phyloP scores from a whole-genome alignment of 2,329 filamentous ascomycete genomes.

The Verticillium tricorpus region DNA sequence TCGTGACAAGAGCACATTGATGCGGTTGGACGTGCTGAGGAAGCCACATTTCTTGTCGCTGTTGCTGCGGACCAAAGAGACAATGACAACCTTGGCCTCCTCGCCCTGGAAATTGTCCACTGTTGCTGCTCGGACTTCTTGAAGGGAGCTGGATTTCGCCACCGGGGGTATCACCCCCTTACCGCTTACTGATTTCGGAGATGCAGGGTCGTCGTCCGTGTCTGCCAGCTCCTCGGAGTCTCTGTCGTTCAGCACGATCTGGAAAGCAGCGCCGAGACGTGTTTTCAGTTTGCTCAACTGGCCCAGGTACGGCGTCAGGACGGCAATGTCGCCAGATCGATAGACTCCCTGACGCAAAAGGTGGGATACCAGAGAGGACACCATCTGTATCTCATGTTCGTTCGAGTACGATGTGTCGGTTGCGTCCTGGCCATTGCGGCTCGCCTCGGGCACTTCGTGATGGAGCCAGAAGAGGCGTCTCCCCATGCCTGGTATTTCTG shows the following conservation, averaged over 20 bases:
- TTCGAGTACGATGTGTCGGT: slow-evolving; percentile 47
- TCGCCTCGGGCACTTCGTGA: slow-evolving; percentile 45
- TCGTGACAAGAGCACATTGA: slow-evolving; percentile 65
- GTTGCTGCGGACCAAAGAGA: slow-evolving; percentile 71
- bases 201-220: slow-evolving; percentile 15
- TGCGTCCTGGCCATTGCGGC: slow-evolving; percentile 22
- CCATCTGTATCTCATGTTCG: slow-evolving; percentile 60
- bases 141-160: slow-evolving; percentile 32
- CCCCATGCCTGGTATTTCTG: slow-evolving; percentile 48
- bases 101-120: slow-evolving; percentile 78
- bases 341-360: slow-evolving; percentile 63
- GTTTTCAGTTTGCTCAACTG: slow-evolving; percentile 49
- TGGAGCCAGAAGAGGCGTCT: slow-evolving; percentile 57
- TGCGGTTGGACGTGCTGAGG: slow-evolving; percentile 58
- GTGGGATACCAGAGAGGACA: slow-evolving; percentile 57
- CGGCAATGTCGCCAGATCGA: slow-evolving; percentile 55
- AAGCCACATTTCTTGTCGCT: slow-evolving; percentile 55
- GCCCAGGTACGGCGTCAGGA: slow-evolving; percentile 63
- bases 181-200: slow-evolving; percentile 1
- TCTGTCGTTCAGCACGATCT: slow-evolving; percentile 60
- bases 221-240: slow-evolving; percentile 51
- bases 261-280: slow-evolving; percentile 42
- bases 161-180: slow-evolving; percentile 5
- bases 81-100: slow-evolving; percentile 65
- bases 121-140: slow-evolving; percentile 54